phyloP scores from a whole-genome alignment of 495 filamentous ascomycete genomes.

The Xylaria castorea region DNA sequence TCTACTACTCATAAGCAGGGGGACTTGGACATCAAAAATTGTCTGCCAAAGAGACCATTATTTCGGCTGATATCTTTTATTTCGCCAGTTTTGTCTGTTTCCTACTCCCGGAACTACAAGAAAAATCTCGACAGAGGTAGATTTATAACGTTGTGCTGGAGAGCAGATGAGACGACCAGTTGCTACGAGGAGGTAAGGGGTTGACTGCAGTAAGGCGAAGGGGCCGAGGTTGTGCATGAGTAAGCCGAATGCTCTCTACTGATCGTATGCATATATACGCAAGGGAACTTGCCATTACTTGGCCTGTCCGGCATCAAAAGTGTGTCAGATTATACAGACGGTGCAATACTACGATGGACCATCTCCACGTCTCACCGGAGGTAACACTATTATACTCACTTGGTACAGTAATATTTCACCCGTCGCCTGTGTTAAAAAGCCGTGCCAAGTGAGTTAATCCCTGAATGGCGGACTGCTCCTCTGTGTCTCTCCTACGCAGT shows the following conservation, averaged over 20 bases:
- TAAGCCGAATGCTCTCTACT: neutral
- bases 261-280: neutral
- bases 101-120: neutral
- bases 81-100: neutral
- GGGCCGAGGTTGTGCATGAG: slow-evolving; percentile 7
- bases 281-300: neutral
- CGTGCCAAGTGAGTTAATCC: neutral
- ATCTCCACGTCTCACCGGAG: neutral
- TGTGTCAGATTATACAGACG: slow-evolving; percentile 6
- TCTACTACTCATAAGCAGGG: neutral
- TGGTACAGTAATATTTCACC: neutral
- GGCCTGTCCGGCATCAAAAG: neutral
- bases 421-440: neutral
- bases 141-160: neutral
- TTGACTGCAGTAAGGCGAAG: slow-evolving; percentile 7
- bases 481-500: neutral
- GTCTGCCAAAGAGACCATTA: neutral
- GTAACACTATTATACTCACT: neutral
- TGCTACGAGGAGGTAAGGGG: neutral
- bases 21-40: neutral
- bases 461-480: neutral
- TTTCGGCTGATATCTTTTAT: neutral
- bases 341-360: slow-evolving; percentile 10
- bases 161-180: neutral
- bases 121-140: neutral